Evolutionary conservation across 2,329 filamentous ascomycete genomes (phyloP).

Genomic region (Elsinoe ampelina): DNA sequence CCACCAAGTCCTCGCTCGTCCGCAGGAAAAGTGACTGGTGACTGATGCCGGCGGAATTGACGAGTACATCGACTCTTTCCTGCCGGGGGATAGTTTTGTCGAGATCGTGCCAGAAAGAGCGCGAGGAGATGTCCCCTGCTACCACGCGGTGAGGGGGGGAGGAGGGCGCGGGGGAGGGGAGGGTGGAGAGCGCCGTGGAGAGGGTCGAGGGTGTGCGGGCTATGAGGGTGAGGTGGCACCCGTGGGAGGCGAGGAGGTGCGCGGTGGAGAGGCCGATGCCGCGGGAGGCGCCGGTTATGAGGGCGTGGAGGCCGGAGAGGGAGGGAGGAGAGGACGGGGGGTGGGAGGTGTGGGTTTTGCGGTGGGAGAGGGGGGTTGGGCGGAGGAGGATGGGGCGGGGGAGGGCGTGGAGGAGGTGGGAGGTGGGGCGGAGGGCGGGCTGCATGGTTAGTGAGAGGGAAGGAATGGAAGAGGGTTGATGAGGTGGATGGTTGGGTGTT

Average conservation of each 20-base stretch:
- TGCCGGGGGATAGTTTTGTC: background rate
- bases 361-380: slow-evolving; percentile 9
- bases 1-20: slow-evolving; percentile 43
- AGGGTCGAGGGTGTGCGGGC: slow-evolving; percentile 14
- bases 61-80: slow-evolving; percentile 46
- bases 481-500: background rate
- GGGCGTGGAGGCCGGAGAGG: slow-evolving; percentile 19
- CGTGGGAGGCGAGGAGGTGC: slow-evolving; percentile 39
- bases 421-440: background rate
- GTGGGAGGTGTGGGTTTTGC: slow-evolving; percentile 21
- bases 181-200: background rate
- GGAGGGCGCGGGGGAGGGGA: slow-evolving; percentile 1
- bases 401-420: background rate
- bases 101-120: slow-evolving; percentile 13
- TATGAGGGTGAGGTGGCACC: slow-evolving; percentile 25
- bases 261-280: slow-evolving; percentile 43
- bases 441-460: background rate
- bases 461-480: background rate
- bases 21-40: slow-evolving; percentile 55
- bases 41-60: slow-evolving; percentile 72
- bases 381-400: background rate
- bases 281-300: slow-evolving; percentile 43
- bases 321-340: slow-evolving; percentile 12
- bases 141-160: background rate
- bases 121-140: slow-evolving; percentile 13